Conservation (phyloP, 2,329 filamentous ascomycete genomes). For the Diaporthe ilicicola region DNA sequence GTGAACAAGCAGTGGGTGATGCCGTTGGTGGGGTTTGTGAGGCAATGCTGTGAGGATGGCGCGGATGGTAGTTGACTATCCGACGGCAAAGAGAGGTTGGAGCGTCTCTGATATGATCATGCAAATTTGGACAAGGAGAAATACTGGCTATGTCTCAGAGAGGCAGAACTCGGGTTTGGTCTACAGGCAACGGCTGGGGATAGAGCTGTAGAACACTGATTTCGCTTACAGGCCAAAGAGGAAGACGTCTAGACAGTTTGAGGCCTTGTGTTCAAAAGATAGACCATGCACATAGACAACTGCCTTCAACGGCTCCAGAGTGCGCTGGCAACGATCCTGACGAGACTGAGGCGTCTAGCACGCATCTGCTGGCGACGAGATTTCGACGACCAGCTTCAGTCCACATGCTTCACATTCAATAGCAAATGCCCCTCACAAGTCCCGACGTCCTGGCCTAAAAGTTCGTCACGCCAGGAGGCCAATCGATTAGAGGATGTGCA, state of each 20-base stretch:
- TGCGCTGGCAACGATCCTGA: neutral
- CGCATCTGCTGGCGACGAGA: no score
- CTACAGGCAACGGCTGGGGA: neutral
- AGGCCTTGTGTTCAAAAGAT: neutral
- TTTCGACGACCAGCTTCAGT: no score
- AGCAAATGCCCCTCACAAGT: no score
- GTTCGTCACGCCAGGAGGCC: no score
- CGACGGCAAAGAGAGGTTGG: neutral
- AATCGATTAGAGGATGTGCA: neutral
- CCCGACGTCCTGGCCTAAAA: no score
- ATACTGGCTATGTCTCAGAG: neutral
- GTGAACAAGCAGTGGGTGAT: conserved; percentile 82
- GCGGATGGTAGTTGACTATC: conserved; percentile 17
- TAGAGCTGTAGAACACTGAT: neutral
- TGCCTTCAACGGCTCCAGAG: neutral
- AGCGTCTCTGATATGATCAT: neutral
- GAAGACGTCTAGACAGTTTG: neutral
- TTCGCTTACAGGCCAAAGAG: neutral
- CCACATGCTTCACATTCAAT: no score
- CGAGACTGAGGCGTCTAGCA: no score
- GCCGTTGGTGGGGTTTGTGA: conserved; percentile 62
- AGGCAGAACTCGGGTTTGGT: neutral
- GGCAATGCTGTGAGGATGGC: conserved; percentile 36
- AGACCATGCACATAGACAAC: neutral
- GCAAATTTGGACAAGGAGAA: neutral